A percentile compares a stretch with the other conserved stretches of the same genome.
Conservation (phyloP, 768 basidiomycete species). For the Kwoniella sp. region DNA sequence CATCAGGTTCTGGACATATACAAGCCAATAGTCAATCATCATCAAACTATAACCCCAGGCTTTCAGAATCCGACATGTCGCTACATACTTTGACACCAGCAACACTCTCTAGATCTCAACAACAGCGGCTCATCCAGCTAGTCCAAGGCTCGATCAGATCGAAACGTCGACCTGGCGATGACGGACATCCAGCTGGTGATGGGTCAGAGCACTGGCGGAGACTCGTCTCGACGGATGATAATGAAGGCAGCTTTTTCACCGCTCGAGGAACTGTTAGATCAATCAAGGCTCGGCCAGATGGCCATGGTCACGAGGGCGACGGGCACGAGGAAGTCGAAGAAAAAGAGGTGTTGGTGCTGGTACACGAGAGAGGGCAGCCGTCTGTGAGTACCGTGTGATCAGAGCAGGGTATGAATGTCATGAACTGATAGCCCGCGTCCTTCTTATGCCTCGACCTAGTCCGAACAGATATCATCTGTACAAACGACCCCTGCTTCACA, state of each 20-base stretch:
- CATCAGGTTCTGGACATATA: background rate
- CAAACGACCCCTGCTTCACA: background rate
- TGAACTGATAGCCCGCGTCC: too few relatives aligned
- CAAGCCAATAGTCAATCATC: background rate
- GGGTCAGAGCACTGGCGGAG: background rate
- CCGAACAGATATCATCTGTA: background rate
- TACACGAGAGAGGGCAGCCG: slow-evolving; percentile 2
- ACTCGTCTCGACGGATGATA: slow-evolving; percentile 16
- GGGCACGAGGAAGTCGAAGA: slow-evolving; percentile 9
- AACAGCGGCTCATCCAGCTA: slow-evolving; percentile 13
- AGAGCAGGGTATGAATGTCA: too few relatives aligned
- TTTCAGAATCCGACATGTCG: slow-evolving; percentile 15
- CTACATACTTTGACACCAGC: slow-evolving; percentile 13
- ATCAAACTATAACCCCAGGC: background rate
- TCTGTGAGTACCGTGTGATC: too few relatives aligned
- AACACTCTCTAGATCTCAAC: slow-evolving; percentile 13
- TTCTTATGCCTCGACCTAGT: background rate
- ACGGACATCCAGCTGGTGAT: background rate
- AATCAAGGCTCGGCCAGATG: background rate
- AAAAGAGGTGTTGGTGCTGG: slow-evolving; percentile 16
- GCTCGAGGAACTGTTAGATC: slow-evolving; percentile 16
- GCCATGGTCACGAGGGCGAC: background rate
- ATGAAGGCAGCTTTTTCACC: slow-evolving; percentile 17
- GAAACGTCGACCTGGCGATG: background rate
- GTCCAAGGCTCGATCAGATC: slow-evolving; percentile 10